phyloP scores from a whole-genome alignment of 306 rosid species.

The Fragaria vesca region DNA sequence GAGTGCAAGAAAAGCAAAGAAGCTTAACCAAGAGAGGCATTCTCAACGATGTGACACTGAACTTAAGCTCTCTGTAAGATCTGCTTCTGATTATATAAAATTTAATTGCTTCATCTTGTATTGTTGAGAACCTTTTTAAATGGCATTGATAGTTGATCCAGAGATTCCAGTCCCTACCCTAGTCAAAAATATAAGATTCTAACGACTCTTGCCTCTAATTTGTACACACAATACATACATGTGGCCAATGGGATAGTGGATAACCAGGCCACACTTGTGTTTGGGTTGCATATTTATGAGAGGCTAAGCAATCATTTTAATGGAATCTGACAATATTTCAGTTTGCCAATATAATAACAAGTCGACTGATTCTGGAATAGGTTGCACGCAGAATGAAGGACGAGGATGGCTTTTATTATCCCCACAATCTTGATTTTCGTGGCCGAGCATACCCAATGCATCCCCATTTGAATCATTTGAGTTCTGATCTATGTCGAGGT shows the following conservation, averaged over 20 bases:
- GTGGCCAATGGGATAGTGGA: neutral
- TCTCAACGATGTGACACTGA: slow-evolving; percentile 80
- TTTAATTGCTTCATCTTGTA: slow-evolving; percentile 5
- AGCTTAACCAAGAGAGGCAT: slow-evolving; percentile 80
- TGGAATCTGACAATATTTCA: slow-evolving; percentile 5
- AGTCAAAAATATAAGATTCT: neutral
- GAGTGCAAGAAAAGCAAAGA: slow-evolving; percentile 68
- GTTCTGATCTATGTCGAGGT: slow-evolving; percentile 90
- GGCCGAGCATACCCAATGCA: slow-evolving; percentile 97
- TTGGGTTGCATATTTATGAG: neutral
- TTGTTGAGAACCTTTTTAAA: neutral
- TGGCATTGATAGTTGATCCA: neutral
- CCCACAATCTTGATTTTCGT: slow-evolving; percentile 89
- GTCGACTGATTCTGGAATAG: slow-evolving; percentile 42
- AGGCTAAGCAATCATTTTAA: neutral
- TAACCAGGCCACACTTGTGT: neutral
- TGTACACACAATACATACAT: neutral
- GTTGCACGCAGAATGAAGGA: slow-evolving; percentile 83
- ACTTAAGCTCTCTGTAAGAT: slow-evolving; percentile 84
- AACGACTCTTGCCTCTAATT: neutral
- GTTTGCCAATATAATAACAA: slow-evolving; percentile 18
- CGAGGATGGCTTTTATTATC: slow-evolving; percentile 85
- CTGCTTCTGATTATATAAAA: slow-evolving; percentile 18
- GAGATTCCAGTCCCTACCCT: neutral
- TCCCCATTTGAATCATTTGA: slow-evolving; percentile 83